Conservation (phyloP, 805 yeast genomes). For the Kuraishia borneana region DNA sequence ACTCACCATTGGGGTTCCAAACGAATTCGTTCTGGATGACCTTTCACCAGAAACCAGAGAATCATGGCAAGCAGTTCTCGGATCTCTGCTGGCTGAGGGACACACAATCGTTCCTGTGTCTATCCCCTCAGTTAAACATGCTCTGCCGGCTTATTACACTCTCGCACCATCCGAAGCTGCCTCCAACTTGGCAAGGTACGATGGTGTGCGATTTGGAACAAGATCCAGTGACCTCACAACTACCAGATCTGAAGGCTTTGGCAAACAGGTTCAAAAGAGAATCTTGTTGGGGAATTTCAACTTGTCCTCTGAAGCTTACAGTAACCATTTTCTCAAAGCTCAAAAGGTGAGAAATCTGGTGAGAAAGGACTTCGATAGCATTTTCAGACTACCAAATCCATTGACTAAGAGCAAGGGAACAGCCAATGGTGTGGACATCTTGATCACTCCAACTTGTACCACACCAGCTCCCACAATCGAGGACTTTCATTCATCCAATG, state of each 20-base stretch:
- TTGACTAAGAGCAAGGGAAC: conserved; percentile 11
- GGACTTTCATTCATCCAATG: conserved; percentile 26
- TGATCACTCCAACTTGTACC: conserved; percentile 66
- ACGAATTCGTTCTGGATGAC: conserved; percentile 51
- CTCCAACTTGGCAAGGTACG: conserved; percentile 81
- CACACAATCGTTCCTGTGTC: conserved; percentile 52
- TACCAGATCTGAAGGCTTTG: conserved; percentile 62
- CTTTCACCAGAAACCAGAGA: conserved; percentile 33
- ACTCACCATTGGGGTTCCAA: conserved; percentile 60
- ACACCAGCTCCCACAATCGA: conserved; percentile 41
- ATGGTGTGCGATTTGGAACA: conserved; percentile 79
- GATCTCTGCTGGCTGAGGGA: conserved; percentile 34
- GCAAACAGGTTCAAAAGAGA: conserved; percentile 75
- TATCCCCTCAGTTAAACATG: conserved; percentile 52
- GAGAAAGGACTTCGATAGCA: conserved; percentile 51
- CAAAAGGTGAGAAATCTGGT: conserved; percentile 50
- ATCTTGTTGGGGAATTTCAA: conserved; percentile 81
- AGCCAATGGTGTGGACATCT: conserved; percentile 44
- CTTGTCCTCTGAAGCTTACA: conserved; percentile 61
- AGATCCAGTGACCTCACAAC: conserved; percentile 27
- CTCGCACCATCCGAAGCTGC: conserved; percentile 90
- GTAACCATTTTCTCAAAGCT: conserved; percentile 71
- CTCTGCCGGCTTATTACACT: conserved; percentile 78
- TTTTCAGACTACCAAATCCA: conserved; percentile 44
- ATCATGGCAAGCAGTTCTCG: conserved; percentile 35